phyloP scores from a whole-genome alignment of 83 land plant species.

The Larix sibirica region DNA sequence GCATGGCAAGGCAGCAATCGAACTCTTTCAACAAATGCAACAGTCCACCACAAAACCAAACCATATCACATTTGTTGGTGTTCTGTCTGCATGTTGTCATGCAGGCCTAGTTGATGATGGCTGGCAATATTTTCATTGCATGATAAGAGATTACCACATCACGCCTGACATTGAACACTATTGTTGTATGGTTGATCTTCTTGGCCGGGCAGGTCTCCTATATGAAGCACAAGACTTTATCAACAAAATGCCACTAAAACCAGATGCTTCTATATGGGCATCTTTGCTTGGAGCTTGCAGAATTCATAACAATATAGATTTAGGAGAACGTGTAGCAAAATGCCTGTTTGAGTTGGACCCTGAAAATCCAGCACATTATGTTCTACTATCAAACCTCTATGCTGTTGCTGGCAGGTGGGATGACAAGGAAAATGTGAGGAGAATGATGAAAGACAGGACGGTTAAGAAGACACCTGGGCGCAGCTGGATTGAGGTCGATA shows the following conservation, averaged over 20 bases:
- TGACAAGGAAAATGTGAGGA: background rate
- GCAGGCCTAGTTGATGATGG: slow-evolving; percentile 13
- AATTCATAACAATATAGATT: background rate
- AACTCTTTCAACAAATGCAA: slow-evolving; percentile 17
- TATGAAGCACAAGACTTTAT: slow-evolving; percentile 3
- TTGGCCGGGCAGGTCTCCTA: slow-evolving; percentile 2
- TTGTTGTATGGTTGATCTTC: slow-evolving; percentile 6
- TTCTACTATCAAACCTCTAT: slow-evolving; percentile 13
- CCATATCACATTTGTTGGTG: slow-evolving; percentile 16
- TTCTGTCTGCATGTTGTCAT: slow-evolving; percentile 25
- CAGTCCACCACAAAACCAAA: slow-evolving; percentile 14
- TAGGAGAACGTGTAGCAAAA: slow-evolving; percentile 6
- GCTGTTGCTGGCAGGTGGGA: slow-evolving; percentile 4
- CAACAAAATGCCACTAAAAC: slow-evolving; percentile 9
- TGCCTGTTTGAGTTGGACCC: slow-evolving; percentile 6
- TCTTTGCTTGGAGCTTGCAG: slow-evolving; percentile 6
- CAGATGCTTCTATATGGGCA: background rate
- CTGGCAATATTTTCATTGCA: background rate
- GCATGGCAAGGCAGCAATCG: slow-evolving; percentile 17
- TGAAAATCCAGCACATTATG: background rate
- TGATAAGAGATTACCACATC: background rate
- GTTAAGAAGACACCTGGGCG: slow-evolving; percentile 9
- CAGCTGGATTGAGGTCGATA: slow-evolving; percentile 14
- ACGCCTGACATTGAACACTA: slow-evolving; percentile 2
- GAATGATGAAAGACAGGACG: background rate